Conservation (phyloP, 345 rosid species). For the Passiflora organensis region DNA sequence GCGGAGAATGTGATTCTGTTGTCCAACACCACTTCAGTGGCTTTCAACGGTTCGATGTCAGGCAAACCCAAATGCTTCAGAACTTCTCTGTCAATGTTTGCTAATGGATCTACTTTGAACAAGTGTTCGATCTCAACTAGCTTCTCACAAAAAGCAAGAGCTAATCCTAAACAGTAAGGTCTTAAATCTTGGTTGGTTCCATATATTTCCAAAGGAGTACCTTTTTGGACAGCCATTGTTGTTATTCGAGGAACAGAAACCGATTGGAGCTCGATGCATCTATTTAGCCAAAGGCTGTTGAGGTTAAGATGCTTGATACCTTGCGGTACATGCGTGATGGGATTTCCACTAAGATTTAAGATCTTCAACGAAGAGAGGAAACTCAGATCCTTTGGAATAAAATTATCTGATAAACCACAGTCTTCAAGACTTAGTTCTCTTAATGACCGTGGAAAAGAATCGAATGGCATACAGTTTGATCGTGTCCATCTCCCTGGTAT, state of each 20-base stretch:
- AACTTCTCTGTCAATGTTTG: conserved; percentile 1
- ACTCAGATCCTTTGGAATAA: conserved; percentile 13
- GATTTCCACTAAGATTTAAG: conserved; percentile 16
- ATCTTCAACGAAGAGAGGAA: conserved; percentile 9
- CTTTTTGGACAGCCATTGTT: not conserved
- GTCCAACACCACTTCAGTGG: conserved; percentile 8
- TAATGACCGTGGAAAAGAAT: conserved; percentile 11
- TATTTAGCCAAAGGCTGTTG: not conserved
- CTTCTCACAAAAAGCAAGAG: conserved; percentile 14
- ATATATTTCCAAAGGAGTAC: not conserved
- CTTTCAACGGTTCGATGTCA: conserved; percentile 2
- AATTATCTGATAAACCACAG: conserved; percentile 10
- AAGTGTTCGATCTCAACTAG: conserved; percentile 13
- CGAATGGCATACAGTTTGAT: conserved; percentile 5
- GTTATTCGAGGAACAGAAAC: conserved; percentile 18
- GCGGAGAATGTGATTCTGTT: conserved; percentile 4
- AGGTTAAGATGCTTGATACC: conserved; percentile 12
- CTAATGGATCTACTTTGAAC: conserved; percentile 13
- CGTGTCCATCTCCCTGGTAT: conserved; percentile 7
- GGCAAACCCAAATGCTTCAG: conserved; percentile 8
- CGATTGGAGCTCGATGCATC: conserved; percentile 10
- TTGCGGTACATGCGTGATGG: conserved; percentile 7
- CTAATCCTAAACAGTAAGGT: not conserved
- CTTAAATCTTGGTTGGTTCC: conserved; percentile 6
- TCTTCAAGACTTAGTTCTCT: conserved; percentile 15